Evolutionary conservation across 1,284 basidiomycete genomes (phyloP).

Genomic region (Takashimella tepidaria): DNA sequence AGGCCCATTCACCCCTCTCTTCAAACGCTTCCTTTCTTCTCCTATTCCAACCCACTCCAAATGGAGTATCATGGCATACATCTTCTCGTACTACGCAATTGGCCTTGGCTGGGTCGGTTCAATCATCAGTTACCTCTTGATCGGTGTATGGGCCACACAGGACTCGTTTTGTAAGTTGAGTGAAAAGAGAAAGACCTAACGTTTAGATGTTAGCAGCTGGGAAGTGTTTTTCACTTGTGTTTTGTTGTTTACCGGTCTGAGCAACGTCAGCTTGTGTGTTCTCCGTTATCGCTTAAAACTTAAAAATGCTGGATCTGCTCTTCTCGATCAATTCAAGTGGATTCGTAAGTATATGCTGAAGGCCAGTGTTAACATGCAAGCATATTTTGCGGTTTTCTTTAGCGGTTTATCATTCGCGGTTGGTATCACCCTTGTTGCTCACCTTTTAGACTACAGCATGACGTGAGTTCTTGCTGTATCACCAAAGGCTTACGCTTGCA

Average conservation of each 20-base stretch:
- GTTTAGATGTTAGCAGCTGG: constrained; percentile 10
- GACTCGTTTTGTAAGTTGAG: constrained; percentile 1
- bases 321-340: not conserved
- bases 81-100: constrained; percentile 82
- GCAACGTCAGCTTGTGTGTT: constrained; percentile 62
- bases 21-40: constrained; percentile 62
- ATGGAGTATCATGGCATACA: constrained; percentile 56
- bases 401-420: constrained; percentile 7
- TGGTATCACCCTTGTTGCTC: not conserved
- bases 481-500: not conserved
- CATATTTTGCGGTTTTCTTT: constrained; percentile 8
- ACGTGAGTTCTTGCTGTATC: constrained; percentile 19
- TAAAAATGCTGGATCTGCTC: not conserved
- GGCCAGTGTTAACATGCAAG: not conserved
- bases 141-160: not conserved
- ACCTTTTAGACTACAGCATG: constrained; percentile 57
- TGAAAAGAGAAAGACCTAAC: not conserved
- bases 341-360: constrained; percentile 1
- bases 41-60: constrained; percentile 72
- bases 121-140: constrained; percentile 56
- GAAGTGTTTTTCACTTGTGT: constrained; percentile 55
- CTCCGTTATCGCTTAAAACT: constrained; percentile 65
- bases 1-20: constrained; percentile 68
- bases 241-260: constrained; percentile 64
- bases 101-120: constrained; percentile 59